phyloP scores from a whole-genome alignment of 1,284 basidiomycete genomes.

The Pseudozyma tsukubaensis region DNA sequence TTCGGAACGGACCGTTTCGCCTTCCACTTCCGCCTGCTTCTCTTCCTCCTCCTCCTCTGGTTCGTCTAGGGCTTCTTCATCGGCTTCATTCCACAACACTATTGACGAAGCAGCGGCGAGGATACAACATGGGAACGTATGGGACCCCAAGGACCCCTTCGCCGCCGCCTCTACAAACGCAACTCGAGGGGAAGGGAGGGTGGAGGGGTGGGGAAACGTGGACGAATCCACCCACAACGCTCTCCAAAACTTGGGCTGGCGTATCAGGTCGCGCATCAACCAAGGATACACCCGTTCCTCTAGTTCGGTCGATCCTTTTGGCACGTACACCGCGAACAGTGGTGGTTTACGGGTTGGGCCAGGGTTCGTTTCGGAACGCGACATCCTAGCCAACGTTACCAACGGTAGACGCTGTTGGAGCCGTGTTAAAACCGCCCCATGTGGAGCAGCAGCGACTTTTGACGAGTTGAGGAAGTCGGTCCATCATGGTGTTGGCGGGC shows the following conservation, averaged over 20 bases:
- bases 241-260: constrained; percentile 30
- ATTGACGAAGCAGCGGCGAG: no score
- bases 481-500: not conserved
- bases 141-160: no score
- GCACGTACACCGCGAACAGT: not conserved
- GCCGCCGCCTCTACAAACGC: no score
- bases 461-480: constrained; percentile 8
- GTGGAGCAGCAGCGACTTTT: not conserved
- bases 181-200: no score
- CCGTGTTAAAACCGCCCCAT: constrained; percentile 9
- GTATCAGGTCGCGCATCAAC: constrained; percentile 25
- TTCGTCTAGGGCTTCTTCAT: constrained; percentile 3
- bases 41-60: not conserved
- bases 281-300: constrained; percentile 24
- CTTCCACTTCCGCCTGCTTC: constrained; percentile 2
- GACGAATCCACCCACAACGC: constrained; percentile 17
- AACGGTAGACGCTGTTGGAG: constrained; percentile 15
- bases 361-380: constrained; percentile 9
- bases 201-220: not conserved
- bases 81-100: no score
- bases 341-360: not conserved
- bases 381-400: constrained; percentile 10
- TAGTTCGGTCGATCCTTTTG: not conserved
- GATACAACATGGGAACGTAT: no score
- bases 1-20: not conserved